These are phyloP conservation scores for Phaeolepiota aurea DNA, from an alignment of 768 basidiomycete species.

Conservation along the genomic window DNA sequence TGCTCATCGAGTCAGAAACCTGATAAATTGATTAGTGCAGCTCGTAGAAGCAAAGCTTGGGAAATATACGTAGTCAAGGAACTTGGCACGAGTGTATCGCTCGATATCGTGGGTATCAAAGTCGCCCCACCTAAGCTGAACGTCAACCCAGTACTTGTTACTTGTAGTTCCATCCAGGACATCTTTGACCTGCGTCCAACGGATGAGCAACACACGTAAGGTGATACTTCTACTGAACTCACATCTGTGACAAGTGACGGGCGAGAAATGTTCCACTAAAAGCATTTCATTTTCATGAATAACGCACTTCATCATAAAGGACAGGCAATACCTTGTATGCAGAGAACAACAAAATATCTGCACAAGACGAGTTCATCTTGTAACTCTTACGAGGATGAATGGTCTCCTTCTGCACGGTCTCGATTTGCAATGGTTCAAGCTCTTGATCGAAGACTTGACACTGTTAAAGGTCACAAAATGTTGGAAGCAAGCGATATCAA, in stretches of 20 bases:
- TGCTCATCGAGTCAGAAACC: constrained; percentile 96
- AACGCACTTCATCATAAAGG: not conserved
- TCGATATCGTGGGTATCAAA: constrained; percentile 99
- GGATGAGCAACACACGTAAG: constrained; percentile 5
- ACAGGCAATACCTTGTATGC: constrained; percentile 59
- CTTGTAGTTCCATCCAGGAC: constrained; percentile 95
- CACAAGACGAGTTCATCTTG: constrained; percentile 99
- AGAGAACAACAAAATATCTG: constrained; percentile 95
- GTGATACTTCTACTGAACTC: constrained; percentile 15
- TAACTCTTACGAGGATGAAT: constrained; percentile 99
- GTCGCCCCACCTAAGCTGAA: constrained; percentile 94
- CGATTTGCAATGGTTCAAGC: constrained; percentile 94
- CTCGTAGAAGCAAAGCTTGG: not conserved
- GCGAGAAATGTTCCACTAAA: constrained; percentile 92
- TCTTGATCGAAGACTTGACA: constrained; percentile 99
- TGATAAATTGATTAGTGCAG: constrained; percentile 15
- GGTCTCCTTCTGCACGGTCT: constrained; percentile 99
- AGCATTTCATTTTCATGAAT: constrained; percentile 6
- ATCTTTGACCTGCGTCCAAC: constrained; percentile 65
- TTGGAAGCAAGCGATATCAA: constrained; percentile 2
- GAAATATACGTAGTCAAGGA: constrained; percentile 83
- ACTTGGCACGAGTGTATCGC: constrained; percentile 96
- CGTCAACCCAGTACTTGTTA: constrained; percentile 98
- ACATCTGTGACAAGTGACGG: constrained; percentile 94
- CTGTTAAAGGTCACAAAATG: no score